Conservation (phyloP, 1,284 basidiomycete genomes). For the Puccinia coronata region DNA sequence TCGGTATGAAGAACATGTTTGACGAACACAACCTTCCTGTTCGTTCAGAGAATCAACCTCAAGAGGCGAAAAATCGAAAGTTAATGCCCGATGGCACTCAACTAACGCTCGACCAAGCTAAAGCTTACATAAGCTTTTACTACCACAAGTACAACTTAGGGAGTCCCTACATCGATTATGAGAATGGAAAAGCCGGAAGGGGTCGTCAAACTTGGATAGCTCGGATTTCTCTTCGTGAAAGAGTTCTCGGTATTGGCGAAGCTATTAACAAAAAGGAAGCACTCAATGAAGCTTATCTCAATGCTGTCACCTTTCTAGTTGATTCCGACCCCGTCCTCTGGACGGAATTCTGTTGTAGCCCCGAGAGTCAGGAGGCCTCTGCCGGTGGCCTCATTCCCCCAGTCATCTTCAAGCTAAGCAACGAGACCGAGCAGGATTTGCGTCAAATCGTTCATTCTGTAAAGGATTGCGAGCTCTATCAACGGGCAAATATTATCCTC, state of each 20-base stretch:
- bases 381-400: conserved; percentile 68
- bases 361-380: conserved; percentile 56
- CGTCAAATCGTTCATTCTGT: conserved; percentile 72
- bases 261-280: conserved; percentile 75
- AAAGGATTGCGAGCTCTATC: conserved; percentile 64
- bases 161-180: conserved; percentile 74
- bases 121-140: conserved; percentile 93
- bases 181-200: conserved; percentile 55
- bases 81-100: conserved; percentile 69
- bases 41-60: neutral
- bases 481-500: conserved; percentile 58
- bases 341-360: conserved; percentile 66
- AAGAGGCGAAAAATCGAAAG: conserved; percentile 14
- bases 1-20: conserved; percentile 65
- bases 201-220: conserved; percentile 70
- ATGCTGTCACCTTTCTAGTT: conserved; percentile 83
- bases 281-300: conserved; percentile 75
- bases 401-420: conserved; percentile 71
- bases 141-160: conserved; percentile 77
- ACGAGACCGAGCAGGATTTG: conserved; percentile 72
- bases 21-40: conserved; percentile 54
- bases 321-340: conserved; percentile 78
- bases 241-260: conserved; percentile 75
- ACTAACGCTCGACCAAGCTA: conserved; percentile 74
- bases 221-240: conserved; percentile 75